phyloP scores from a whole-genome alignment of 768 basidiomycete species.

The Lentinula sp. region DNA sequence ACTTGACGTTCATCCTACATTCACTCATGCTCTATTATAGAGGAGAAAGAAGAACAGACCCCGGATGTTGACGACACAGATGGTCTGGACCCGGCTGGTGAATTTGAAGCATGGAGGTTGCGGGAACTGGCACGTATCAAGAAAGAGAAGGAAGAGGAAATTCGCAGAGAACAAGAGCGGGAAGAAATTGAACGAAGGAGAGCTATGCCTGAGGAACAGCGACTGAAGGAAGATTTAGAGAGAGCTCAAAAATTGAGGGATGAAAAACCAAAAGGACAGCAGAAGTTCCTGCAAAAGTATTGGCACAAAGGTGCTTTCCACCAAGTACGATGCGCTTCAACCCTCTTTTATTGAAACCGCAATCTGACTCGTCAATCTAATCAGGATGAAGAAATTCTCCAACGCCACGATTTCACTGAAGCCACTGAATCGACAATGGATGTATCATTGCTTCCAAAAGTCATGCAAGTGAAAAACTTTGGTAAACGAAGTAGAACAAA shows the following conservation, averaged over 20 bases:
- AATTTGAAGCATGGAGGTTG: conserved; percentile 95
- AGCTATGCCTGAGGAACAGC: conserved; percentile 89
- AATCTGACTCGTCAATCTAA: neutral
- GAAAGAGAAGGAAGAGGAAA: conserved; percentile 85
- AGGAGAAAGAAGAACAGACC: conserved; percentile 79
- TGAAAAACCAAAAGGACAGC: conserved; percentile 86
- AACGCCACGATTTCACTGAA: conserved; percentile 80
- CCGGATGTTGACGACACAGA: conserved; percentile 96
- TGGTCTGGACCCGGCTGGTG: conserved; percentile 78
- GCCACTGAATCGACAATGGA: conserved; percentile 87
- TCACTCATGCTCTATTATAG: conserved; percentile 31
- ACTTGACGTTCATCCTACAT: neutral
- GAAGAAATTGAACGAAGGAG: conserved; percentile 90
- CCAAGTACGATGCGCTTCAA: conserved; percentile 45
- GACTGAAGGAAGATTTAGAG: conserved; percentile 89
- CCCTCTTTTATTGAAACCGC: neutral
- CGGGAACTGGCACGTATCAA: conserved; percentile 92
- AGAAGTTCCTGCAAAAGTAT: conserved; percentile 95
- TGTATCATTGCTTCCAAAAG: conserved; percentile 81
- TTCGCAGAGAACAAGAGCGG: conserved; percentile 75
- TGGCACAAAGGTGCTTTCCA: conserved; percentile 99
- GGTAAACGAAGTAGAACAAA: conserved; percentile 90
- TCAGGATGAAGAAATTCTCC: conserved; percentile 85
- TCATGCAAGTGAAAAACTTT: conserved; percentile 97
- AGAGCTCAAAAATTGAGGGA: conserved; percentile 75